These are phyloP conservation scores for Clitopilus hobsonii DNA, from an alignment of 768 basidiomycete species.

Conservation along the genomic window DNA sequence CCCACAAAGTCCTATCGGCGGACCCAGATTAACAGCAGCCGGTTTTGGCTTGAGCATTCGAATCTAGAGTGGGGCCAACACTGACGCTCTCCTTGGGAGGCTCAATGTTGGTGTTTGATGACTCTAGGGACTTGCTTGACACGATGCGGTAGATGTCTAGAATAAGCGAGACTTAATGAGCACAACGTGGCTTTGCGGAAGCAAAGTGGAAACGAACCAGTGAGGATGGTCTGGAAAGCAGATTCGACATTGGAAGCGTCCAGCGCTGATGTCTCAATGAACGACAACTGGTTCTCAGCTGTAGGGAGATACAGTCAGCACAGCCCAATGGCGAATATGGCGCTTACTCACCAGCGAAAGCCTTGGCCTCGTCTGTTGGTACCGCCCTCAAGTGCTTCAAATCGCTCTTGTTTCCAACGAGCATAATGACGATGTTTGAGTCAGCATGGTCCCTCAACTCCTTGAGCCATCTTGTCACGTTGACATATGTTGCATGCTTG, in stretches of 20 bases:
- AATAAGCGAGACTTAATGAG: conserved; percentile 2
- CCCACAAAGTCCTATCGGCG: neutral
- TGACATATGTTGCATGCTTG: conserved; percentile 91
- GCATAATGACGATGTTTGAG: conserved; percentile 92
- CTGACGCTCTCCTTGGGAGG: conserved; percentile 82
- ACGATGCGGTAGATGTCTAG: conserved; percentile 97
- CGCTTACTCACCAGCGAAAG: conserved; percentile 69
- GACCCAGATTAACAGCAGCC: neutral
- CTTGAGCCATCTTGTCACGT: conserved; percentile 94
- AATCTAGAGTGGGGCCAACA: conserved; percentile 72
- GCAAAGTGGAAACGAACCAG: conserved; percentile 47
- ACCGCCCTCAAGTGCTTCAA: conserved; percentile 96
- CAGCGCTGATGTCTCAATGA: conserved; percentile 99
- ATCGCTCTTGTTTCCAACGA: conserved; percentile 98
- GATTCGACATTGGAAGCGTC: conserved; percentile 98
- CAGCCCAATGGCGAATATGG: conserved; percentile 2
- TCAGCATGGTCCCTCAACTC: conserved; percentile 94
- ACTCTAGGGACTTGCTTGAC: conserved; percentile 92
- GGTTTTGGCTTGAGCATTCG: conserved; percentile 48
- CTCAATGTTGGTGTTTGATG: conserved; percentile 72
- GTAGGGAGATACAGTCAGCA: conserved; percentile 6
- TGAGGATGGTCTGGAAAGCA: conserved; percentile 95
- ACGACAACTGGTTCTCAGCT: conserved; percentile 90
- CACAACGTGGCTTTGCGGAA: neutral
- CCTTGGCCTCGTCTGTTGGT: conserved; percentile 95